phyloP scores from a whole-genome alignment of 2,329 filamentous ascomycete genomes.

The Neospermospora avenae region DNA sequence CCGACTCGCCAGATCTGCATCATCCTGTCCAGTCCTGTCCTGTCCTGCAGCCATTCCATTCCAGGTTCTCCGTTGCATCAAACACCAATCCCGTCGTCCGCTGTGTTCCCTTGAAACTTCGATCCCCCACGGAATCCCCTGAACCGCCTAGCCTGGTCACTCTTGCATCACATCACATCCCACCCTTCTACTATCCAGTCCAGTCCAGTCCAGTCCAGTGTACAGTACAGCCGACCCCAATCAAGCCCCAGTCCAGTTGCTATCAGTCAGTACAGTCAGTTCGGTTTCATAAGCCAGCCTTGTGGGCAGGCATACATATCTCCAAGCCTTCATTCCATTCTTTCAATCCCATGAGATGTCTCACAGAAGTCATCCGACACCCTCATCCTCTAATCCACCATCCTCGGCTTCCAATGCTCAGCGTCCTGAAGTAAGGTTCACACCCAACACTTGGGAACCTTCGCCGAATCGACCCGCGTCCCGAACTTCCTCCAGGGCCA shows the following conservation, averaged over 20 bases:
- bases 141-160: not conserved
- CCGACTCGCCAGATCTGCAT: not conserved
- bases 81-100: not conserved
- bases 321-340: not conserved
- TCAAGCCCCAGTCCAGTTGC: not conserved
- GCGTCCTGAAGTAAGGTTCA: constrained; percentile 7
- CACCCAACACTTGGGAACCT: constrained; percentile 22
- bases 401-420: constrained; percentile 16
- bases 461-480: constrained; percentile 20
- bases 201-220: no score
- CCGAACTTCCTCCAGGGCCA: constrained; percentile 22
- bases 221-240: not conserved
- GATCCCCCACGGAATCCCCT: constrained; percentile 1
- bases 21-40: not conserved
- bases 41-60: not conserved
- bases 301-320: constrained; percentile 4
- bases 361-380: constrained; percentile 27
- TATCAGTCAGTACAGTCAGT: not conserved
- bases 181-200: no score
- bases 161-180: constrained; percentile 1
- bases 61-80: no score
- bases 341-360: constrained; percentile 31
- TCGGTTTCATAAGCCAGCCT: not conserved
- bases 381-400: constrained; percentile 1
- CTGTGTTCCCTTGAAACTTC: not conserved